These are phyloP conservation scores for Lactarius vividus DNA, from an alignment of 768 basidiomycete genomes.

Conservation along the genomic window DNA sequence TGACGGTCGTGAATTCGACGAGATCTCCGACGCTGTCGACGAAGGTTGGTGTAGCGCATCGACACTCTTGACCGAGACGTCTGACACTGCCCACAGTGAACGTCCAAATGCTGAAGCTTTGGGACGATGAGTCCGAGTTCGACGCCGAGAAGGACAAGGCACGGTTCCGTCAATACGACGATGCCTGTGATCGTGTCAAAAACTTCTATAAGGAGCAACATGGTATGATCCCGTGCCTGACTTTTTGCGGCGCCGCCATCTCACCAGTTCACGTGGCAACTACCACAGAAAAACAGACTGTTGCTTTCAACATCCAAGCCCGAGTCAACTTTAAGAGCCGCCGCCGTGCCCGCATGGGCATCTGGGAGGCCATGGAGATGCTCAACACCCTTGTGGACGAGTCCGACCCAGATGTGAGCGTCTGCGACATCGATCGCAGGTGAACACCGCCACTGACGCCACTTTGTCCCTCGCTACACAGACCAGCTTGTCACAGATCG, in stretches of 20 bases:
- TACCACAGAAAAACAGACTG: constrained; percentile 75
- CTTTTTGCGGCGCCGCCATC: constrained; percentile 6
- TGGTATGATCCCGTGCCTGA: constrained; percentile 40
- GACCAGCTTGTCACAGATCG: constrained; percentile 81
- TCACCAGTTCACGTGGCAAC: constrained; percentile 7
- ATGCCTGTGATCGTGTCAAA: constrained; percentile 75
- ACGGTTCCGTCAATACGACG: constrained; percentile 69
- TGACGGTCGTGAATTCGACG: constrained; percentile 40
- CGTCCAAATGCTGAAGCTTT: constrained; percentile 54
- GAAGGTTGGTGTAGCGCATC: constrained; percentile 38
- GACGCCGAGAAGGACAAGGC: constrained; percentile 64
- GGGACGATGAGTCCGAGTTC: constrained; percentile 58
- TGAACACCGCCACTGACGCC: constrained; percentile 10
- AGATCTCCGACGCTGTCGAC: constrained; percentile 48
- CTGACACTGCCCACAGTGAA: constrained; percentile 49
- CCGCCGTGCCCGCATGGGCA: constrained; percentile 66
- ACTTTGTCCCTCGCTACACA: constrained; percentile 32
- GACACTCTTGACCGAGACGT: constrained; percentile 1
- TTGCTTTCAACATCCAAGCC: constrained; percentile 77
- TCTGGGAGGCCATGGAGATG: constrained; percentile 87
- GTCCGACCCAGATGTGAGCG: constrained; percentile 79
- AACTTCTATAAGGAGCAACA: constrained; percentile 77
- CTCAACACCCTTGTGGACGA: constrained; percentile 87
- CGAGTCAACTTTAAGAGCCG: constrained; percentile 70
- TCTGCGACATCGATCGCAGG: not conserved